phyloP scores from a whole-genome alignment of 441 rosid species.

The Bruguiera hainesii region DNA sequence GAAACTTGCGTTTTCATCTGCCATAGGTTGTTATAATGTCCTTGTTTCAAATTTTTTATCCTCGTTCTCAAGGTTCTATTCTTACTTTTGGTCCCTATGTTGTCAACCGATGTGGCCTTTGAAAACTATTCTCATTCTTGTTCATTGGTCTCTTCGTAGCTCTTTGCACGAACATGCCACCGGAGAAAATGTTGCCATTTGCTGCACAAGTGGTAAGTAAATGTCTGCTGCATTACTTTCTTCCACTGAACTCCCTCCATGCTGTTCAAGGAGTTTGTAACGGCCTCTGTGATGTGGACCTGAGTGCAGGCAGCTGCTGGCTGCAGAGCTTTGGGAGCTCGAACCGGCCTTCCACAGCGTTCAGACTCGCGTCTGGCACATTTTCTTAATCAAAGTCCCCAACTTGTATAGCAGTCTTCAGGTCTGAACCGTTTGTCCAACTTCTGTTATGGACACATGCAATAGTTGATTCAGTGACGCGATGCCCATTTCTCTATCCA shows the following conservation, averaged over 20 bases:
- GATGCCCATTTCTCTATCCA: too few species aligned
- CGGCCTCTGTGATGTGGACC: slow-evolving; percentile 2
- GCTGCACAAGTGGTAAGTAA: slow-evolving; percentile 81
- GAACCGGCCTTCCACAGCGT: slow-evolving; percentile 59
- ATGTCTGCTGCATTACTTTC: background rate
- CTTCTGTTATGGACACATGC: too few species aligned
- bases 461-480: too few species aligned
- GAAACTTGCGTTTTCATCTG: too few species aligned
- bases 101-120: background rate
- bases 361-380: slow-evolving; percentile 56
- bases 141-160: slow-evolving; percentile 32
- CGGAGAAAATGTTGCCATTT: slow-evolving; percentile 76
- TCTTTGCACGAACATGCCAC: slow-evolving; percentile 59
- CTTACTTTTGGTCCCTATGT: background rate
- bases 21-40: too few species aligned
- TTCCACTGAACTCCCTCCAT: background rate
- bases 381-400: slow-evolving; percentile 25
- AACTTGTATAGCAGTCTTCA: background rate
- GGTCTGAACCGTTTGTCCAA: too few species aligned
- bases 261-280: background rate
- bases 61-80: background rate
- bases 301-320: slow-evolving; percentile 67
- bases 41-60: too few species aligned
- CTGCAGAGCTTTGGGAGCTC: slow-evolving; percentile 87
- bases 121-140: background rate